Percentiles rank a stretch among this genome's conserved stretches.
These are phyloP conservation scores for Laetiporus sulphureus DNA, from an alignment of 1,284 basidiomycete genomes.

Conservation along the genomic window DNA sequence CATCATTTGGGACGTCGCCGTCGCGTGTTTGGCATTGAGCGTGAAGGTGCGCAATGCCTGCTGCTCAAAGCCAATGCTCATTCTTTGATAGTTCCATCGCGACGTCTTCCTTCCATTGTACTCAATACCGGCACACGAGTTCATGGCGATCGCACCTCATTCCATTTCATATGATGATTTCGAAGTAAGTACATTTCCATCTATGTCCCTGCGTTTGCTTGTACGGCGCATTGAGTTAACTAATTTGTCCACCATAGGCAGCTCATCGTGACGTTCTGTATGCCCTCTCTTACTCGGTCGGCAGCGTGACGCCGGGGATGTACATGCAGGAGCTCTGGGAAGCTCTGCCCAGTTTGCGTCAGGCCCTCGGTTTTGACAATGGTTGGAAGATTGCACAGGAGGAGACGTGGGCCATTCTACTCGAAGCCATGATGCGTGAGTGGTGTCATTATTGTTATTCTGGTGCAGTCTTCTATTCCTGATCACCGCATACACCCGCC, in stretches of 20 bases:
- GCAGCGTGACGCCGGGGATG: conserved; percentile 46
- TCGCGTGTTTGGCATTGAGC: conserved; percentile 49
- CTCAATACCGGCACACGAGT: conserved; percentile 45
- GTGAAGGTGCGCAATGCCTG: conserved; percentile 45
- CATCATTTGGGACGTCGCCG: conserved; percentile 45
- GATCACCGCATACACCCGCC: neutral
- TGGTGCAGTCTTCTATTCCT: neutral
- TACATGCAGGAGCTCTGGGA: conserved; percentile 52
- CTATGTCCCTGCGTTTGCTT: no score
- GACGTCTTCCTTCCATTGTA: conserved; percentile 49
- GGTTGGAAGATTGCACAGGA: conserved; percentile 40
- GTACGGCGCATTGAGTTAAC: neutral
- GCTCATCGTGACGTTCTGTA: conserved; percentile 53
- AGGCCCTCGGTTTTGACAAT: conserved; percentile 28
- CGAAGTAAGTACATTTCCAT: conserved; percentile 42
- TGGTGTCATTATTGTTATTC: no score
- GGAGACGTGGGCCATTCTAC: conserved; percentile 44
- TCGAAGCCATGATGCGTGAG: conserved; percentile 38
- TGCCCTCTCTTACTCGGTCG: conserved; percentile 41
- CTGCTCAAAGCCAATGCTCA: neutral
- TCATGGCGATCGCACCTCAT: conserved; percentile 41
- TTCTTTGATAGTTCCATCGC: conserved; percentile 44
- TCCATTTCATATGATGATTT: conserved; percentile 37
- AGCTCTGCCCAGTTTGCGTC: conserved; percentile 42
- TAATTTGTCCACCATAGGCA: conserved; percentile 27